Base-by-base conservation (phyloP, 2,329 filamentous ascomycete genomes). In the Huntiella decipiens region DNA sequence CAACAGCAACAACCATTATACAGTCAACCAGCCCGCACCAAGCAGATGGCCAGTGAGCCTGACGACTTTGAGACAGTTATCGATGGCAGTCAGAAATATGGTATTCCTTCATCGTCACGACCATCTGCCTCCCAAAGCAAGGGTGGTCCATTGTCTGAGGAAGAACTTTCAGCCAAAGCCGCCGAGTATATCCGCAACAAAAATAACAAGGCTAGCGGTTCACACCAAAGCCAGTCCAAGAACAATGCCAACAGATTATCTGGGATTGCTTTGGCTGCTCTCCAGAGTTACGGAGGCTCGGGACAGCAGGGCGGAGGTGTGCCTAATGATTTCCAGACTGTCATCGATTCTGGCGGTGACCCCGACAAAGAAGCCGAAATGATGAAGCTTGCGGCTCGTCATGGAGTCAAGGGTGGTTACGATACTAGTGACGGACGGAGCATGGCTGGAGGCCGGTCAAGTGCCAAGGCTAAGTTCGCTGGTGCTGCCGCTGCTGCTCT, bases 31-130 rank as follows among this genome's bases (percentile, higher is more conserved):
- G 17, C 40, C 12, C 36, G 43, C 11, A 22, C 35, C 16, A 28
- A 35, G 16, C 13, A 12, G n/a, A 32, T 31, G 8, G 13, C 6
- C 12, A 12, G 19, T 11, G 15, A 32, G 4, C 6, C 36, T 6
- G 36, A 43, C 15, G 45, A 44, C 40, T 47, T 47, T 13, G 7
- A 17, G 11, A 47, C 45, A 11, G 32, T 47, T 8, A 32, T 34
- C 12, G 40, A 43, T 16, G 46, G 40, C 12, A 43, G 46, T 37
- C 46, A 48, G 31, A 48, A 38, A 22, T 43, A 47, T 17, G 45
- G 45, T 4, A 28, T 15, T 28, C 11, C 17, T 3, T 8, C n/a
- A 16, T 13, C 17, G 2, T 37, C 44, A 6, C 40, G 40, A 11
- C 22, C 22, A 28, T 32, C 28, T 36, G 34, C 34, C 8, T 34